Evolutionary conservation across 2,329 filamentous ascomycete species (phyloP).

Genomic region (Talaromyces verruculosus): DNA sequence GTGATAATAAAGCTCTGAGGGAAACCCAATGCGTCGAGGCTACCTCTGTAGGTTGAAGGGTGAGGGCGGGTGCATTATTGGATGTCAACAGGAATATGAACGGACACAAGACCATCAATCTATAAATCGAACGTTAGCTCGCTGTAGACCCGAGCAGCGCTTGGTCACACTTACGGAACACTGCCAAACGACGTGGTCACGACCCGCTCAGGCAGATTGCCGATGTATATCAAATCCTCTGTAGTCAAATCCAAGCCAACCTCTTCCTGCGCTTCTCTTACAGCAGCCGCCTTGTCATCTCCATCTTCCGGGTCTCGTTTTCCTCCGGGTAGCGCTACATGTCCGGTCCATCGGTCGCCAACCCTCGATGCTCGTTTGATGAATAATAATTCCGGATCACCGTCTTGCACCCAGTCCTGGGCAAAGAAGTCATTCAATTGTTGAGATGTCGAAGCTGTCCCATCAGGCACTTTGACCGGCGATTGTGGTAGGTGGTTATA

Average conservation of each 20-base stretch:
- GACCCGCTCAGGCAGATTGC: slow-evolving; percentile 65
- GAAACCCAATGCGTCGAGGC: slow-evolving; percentile 70
- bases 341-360: slow-evolving; percentile 68
- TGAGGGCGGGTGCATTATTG: slow-evolving; percentile 56
- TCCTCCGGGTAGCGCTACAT: slow-evolving; percentile 68
- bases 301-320: slow-evolving; percentile 65
- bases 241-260: slow-evolving; percentile 61
- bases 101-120: slow-evolving; percentile 68
- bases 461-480: slow-evolving; percentile 24
- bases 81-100: slow-evolving; percentile 65
- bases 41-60: slow-evolving; percentile 67
- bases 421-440: slow-evolving; percentile 60
- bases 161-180: slow-evolving; percentile 51
- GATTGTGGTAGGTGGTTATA: slow-evolving; percentile 54
- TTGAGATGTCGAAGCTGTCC: slow-evolving; percentile 34
- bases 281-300: slow-evolving; percentile 61
- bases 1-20: slow-evolving; percentile 60
- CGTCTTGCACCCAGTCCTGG: slow-evolving; percentile 64
- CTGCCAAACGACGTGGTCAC: slow-evolving; percentile 68
- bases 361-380: slow-evolving; percentile 66
- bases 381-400: slow-evolving; percentile 67
- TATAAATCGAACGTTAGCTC: slow-evolving; percentile 28
- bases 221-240: slow-evolving; percentile 51
- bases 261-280: slow-evolving; percentile 66
- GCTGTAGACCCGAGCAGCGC: not conserved